phyloP scores from a whole-genome alignment of 495 filamentous ascomycete species.

The Penicillium subrubescens region DNA sequence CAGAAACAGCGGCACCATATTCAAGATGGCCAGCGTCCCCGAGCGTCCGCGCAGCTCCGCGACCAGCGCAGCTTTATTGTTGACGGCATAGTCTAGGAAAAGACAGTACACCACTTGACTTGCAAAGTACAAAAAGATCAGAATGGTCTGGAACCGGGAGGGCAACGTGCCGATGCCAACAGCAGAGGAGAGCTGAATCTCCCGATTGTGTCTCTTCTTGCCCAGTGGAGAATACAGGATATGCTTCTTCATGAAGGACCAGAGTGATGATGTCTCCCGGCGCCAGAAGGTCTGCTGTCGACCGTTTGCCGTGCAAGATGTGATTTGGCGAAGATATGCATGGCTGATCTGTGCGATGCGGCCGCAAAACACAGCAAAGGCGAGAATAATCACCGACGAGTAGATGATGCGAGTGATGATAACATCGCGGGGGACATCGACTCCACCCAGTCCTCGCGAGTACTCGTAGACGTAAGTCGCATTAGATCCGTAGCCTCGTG shows the following conservation, averaged over 20 bases:
- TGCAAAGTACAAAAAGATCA: conserved; percentile 70
- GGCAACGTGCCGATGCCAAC: conserved; percentile 88
- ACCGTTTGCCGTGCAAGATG: conserved; percentile 56
- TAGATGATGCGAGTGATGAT: conserved; percentile 48
- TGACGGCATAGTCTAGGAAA: conserved; percentile 64
- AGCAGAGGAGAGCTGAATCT: conserved; percentile 83
- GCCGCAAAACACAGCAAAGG: conserved; percentile 55
- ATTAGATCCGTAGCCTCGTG: conserved; percentile 40
- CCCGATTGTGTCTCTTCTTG: conserved; percentile 82
- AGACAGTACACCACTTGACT: conserved; percentile 81
- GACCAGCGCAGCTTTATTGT: conserved; percentile 51
- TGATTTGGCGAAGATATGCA: conserved; percentile 69
- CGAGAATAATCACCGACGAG: conserved; percentile 49
- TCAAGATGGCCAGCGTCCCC: conserved; percentile 79
- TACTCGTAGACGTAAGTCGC: conserved; percentile 48
- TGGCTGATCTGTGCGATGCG: conserved; percentile 65
- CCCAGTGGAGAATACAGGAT: conserved; percentile 81
- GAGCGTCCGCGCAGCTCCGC: conserved; percentile 79
- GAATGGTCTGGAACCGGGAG: conserved; percentile 76
- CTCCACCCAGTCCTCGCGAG: conserved; percentile 44
- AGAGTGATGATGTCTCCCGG: conserved; percentile 65
- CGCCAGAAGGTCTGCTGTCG: conserved; percentile 61
- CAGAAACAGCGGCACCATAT: conserved; percentile 89
- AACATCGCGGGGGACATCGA: conserved; percentile 47
- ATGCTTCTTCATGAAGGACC: conserved; percentile 76